A percentile compares a stretch with the other conserved stretches of the same genome.
Conservation (phyloP, 2,329 filamentous ascomycete genomes). For the Aspergillus sp. region DNA sequence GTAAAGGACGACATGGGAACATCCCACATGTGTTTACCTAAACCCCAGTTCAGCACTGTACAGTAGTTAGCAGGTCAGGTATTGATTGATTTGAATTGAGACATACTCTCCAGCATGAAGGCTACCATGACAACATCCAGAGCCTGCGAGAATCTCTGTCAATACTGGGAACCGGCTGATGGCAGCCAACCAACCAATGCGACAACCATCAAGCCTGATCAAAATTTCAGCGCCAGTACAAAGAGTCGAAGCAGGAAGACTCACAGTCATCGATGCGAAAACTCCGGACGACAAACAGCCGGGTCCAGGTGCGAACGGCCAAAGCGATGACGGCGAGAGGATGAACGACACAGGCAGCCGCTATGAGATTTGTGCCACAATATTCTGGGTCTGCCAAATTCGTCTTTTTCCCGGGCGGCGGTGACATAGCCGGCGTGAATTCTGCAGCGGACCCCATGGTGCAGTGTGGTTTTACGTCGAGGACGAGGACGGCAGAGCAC, state of each 20-base stretch:
- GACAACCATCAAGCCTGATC: conserved; percentile 17
- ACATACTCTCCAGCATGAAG: conserved; percentile 17
- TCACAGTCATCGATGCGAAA: conserved; percentile 20
- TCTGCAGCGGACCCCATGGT: no score
- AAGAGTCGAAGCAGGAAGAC: conserved; percentile 4
- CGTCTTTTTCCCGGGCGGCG: conserved; percentile 15
- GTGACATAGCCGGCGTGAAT: conserved; percentile 14
- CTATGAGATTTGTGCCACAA: conserved; percentile 13
- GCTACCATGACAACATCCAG: no score
- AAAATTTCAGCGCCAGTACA: background rate
- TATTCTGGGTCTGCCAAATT: conserved; percentile 19
- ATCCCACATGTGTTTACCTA: conserved; percentile 22
- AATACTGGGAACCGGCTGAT: no score
- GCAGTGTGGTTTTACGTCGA: no score
- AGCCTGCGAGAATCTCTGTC: no score
- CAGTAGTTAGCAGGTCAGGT: no score
- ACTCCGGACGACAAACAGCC: conserved; percentile 15
- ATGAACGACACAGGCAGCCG: conserved; percentile 19
- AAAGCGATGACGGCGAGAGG: conserved; percentile 13
- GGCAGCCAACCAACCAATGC: conserved; percentile 12
- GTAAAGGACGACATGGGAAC: conserved; percentile 10
- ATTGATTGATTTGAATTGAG: background rate
- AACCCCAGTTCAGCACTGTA: conserved; percentile 20
- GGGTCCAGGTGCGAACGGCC: conserved; percentile 16
- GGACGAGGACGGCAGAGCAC: no score